phyloP scores from a whole-genome alignment of 257 asterid genomes.

The Plantago ovata region DNA sequence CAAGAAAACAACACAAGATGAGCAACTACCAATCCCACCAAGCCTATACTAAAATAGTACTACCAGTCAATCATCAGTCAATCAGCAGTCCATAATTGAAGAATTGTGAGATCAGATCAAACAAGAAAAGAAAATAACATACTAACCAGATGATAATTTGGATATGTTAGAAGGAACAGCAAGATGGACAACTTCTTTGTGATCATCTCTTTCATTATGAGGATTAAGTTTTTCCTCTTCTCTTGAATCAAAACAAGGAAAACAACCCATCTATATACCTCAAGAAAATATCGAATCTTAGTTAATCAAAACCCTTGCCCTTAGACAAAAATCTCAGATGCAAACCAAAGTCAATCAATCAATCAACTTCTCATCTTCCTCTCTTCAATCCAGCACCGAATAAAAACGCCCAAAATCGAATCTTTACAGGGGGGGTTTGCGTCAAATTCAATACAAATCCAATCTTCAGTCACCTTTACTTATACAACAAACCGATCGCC shows the following conservation, averaged over 20 bases:
- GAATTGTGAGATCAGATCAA: slow-evolving; percentile 49
- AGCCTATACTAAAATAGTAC: slow-evolving; percentile 9
- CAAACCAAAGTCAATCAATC: slow-evolving; percentile 17
- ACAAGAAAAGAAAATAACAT: slow-evolving; percentile 5
- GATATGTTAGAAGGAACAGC: slow-evolving; percentile 61
- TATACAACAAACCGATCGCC: not conserved
- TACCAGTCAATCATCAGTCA: slow-evolving; percentile 14
- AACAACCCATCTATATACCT: slow-evolving; percentile 85
- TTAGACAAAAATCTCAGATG: slow-evolving; percentile 26
- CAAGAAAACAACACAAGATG: slow-evolving; percentile 13
- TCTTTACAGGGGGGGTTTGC: slow-evolving; percentile 6
- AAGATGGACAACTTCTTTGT: slow-evolving; percentile 45
- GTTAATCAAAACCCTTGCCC: slow-evolving; percentile 25
- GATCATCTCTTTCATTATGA: slow-evolving; percentile 52
- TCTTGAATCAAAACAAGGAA: slow-evolving; percentile 86
- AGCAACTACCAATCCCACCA: slow-evolving; percentile 16
- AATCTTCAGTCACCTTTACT: not conserved
- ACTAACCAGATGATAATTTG: slow-evolving; percentile 84
- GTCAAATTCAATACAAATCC: not conserved
- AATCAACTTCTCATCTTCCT: slow-evolving; percentile 32
- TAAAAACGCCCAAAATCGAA: slow-evolving; percentile 21
- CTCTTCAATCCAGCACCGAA: slow-evolving; percentile 25
- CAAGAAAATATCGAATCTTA: slow-evolving; percentile 35
- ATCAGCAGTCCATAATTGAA: slow-evolving; percentile 16
- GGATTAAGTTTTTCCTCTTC: slow-evolving; percentile 79